Conservation (phyloP, 352 stramenopile genomes). For the Phytophthora pinifolia region DNA sequence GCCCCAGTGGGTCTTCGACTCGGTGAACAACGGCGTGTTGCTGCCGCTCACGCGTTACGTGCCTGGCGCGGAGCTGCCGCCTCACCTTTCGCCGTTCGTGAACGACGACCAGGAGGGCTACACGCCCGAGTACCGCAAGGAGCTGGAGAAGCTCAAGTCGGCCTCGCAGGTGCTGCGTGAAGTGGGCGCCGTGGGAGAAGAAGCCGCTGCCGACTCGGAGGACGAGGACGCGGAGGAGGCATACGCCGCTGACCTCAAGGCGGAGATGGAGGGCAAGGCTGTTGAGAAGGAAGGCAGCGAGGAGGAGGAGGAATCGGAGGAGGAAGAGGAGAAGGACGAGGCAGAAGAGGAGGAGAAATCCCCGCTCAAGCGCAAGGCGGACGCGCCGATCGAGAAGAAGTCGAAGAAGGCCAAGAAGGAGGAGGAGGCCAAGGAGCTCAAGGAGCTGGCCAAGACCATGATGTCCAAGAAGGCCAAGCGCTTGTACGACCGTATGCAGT, state of each 20-base stretch:
- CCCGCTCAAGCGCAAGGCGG: constrained; percentile 52
- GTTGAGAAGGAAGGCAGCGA: constrained; percentile 32
- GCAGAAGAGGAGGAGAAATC: constrained; percentile 34
- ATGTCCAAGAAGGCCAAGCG: constrained; percentile 94
- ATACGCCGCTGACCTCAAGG: constrained; percentile 81
- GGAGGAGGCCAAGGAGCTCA: constrained; percentile 74
- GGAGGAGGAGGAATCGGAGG: constrained; percentile 50
- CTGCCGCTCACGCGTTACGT: constrained; percentile 93
- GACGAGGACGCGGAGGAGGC: constrained; percentile 61
- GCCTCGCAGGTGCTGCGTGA: constrained; percentile 75
- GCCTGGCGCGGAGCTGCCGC: constrained; percentile 91
- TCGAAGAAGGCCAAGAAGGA: constrained; percentile 80
- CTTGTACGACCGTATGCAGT: constrained; percentile 92
- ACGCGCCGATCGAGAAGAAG: constrained; percentile 45
- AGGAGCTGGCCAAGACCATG: constrained; percentile 89
- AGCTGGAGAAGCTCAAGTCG: constrained; percentile 85
- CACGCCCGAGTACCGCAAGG: constrained; percentile 95
- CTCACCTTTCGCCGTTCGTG: constrained; percentile 95
- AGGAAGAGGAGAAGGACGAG: constrained; percentile 32
- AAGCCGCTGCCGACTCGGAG: constrained; percentile 36
- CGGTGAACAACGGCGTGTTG: constrained; percentile 95
- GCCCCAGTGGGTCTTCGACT: constrained; percentile 99
- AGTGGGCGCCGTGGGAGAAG: constrained; percentile 41
- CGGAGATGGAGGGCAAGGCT: constrained; percentile 59
- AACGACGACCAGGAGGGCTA: constrained; percentile 97